Evolutionary conservation across 305 asterid genomes (phyloP).

Genomic region (Ruellia speciosa): DNA sequence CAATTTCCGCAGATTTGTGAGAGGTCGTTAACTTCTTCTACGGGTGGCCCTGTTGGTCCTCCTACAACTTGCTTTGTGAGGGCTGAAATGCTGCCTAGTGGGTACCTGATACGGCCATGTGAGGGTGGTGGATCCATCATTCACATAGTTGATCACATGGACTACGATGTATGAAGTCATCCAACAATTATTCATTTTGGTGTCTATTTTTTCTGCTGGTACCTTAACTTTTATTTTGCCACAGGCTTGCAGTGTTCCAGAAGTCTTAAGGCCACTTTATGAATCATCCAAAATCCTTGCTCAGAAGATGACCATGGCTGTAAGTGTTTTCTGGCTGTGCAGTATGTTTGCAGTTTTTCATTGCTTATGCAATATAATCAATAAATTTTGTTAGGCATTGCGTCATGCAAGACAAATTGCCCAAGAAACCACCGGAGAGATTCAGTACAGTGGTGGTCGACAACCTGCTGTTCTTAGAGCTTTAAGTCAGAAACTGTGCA

Average conservation of each 20-base stretch:
- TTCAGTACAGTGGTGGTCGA: conserved; percentile 73
- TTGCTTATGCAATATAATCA: not conserved
- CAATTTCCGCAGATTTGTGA: conserved; percentile 62
- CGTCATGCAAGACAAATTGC: conserved; percentile 83
- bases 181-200: not conserved
- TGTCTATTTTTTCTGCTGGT: not conserved
- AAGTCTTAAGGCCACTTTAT: conserved; percentile 87
- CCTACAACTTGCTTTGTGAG: conserved; percentile 66
- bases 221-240: conserved; percentile 1
- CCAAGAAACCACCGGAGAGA: conserved; percentile 80
- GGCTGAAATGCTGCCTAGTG: conserved; percentile 93
- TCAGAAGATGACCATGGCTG: conserved; percentile 96
- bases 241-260: conserved; percentile 92
- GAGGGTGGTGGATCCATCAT: conserved; percentile 94
- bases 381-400: conserved; percentile 50
- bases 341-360: not conserved
- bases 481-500: conserved; percentile 72
- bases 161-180: conserved; percentile 57
- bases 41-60: conserved; percentile 86
- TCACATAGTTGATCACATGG: conserved; percentile 92
- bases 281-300: conserved; percentile 90
- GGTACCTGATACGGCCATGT: conserved; percentile 84
- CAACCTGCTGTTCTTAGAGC: conserved; percentile 88
- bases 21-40: conserved; percentile 70
- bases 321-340: conserved; percentile 22